These are phyloP conservation scores for Sporothrix sp. DNA, from an alignment of 2,329 filamentous ascomycete genomes.

Conservation along the genomic window DNA sequence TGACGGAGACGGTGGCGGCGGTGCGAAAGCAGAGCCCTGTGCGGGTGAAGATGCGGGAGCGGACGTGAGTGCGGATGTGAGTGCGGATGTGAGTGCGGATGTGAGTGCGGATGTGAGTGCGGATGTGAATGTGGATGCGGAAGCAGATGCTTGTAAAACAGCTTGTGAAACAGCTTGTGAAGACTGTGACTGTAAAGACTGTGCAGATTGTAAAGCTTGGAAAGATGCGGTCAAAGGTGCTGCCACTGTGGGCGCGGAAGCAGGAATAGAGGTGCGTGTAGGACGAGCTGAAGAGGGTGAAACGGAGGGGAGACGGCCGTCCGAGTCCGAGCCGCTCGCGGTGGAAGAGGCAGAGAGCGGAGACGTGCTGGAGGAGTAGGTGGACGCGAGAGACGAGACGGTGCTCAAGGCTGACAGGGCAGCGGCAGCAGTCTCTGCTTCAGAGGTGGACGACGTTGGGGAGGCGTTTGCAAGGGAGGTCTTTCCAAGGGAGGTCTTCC, in stretches of 20 bases:
- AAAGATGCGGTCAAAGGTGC: not conserved
- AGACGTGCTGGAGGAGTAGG: not conserved
- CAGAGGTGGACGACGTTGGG: no score
- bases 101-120: not conserved
- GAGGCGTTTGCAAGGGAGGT: no score
- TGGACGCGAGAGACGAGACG: not conserved
- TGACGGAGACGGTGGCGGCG: not conserved
- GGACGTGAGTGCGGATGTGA: not conserved
- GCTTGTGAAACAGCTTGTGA: not conserved
- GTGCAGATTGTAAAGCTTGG: no score
- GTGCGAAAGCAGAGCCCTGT: not conserved
- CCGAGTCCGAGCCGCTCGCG: no score
- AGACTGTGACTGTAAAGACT: no score
- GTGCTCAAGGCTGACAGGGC: not conserved
- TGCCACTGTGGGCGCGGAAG: not conserved
- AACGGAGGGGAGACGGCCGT: no score
- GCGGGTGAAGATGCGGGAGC: not conserved
- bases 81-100: not conserved
- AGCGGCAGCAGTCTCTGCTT: no score
- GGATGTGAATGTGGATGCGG: not conserved
- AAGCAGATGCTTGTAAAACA: not conserved
- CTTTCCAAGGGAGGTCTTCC: no score
- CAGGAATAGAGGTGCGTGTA: no score
- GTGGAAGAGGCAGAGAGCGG: not conserved
- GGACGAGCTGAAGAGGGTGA: no score